Base-by-base conservation (phyloP, 495 filamentous ascomycete species). In the Hyaloscypha hepaticicola region DNA sequence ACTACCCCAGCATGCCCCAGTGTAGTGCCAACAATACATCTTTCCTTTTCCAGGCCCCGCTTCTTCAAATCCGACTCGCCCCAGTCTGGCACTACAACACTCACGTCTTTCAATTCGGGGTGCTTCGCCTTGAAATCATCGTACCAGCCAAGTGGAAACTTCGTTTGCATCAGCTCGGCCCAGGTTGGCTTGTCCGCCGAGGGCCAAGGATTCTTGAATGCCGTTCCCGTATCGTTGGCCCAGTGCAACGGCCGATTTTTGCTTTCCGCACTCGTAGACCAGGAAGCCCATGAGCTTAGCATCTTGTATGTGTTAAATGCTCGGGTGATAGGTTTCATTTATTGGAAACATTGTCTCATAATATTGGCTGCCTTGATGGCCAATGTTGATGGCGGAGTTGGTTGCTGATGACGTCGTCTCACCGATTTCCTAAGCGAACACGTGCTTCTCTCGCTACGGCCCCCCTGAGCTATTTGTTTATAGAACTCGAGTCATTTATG, bases 171-270 rank as follows among this genome's bases (percentile, higher is more conserved):
- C 29, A 71, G 27, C 28, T 75, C 63, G 2, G 71, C 25, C 12
- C 52, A 56, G 0, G 72, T 71, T 0, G 72, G 73, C 25, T 70
- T 72, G 29, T 72, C 64, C 69, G 75, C 80, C 27, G 80, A 83
- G 0, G 80, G 79, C 83, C 83, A 86, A 1, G 83, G 83, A 60
- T 85, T 86, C 16, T 69, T 70, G 66, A 86, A 86, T 49, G 75
- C 77, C 0, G 72, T 75, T 28, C 56, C 48, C 8, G 49, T 21
- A 38, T 50, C 45, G 21, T 57, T 64, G 19, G 53, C 72, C 67
- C 16, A 72, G 72, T 70, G 65, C 22, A 48, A 26, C 12, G 65
- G 65, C 5, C 56, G 41, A 41, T 59, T 58, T 56, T n/a, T 27
- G 38, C 16, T 45, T 16, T 45, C 38, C 14, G 38, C 38, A 4